Conservation (phyloP, 768 basidiomycete species). For the Dacryopinax primogenitus region DNA sequence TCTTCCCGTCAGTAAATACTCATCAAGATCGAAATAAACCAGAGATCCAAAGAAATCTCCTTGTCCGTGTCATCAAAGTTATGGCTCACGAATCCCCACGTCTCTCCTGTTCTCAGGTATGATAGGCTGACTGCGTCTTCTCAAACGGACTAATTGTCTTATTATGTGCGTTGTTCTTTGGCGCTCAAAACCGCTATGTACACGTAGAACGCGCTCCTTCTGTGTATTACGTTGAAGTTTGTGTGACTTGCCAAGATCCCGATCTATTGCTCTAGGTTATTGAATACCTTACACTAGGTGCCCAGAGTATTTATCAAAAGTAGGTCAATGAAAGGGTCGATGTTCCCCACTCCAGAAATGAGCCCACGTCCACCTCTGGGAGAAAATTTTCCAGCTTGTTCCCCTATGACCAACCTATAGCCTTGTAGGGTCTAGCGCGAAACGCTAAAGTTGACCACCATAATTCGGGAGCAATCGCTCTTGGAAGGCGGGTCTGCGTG, state of each 20-base stretch:
- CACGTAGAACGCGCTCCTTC: neutral
- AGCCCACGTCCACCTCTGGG: neutral
- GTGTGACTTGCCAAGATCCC: neutral
- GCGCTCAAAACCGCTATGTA: neutral
- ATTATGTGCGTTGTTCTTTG: slow-evolving; percentile 2
- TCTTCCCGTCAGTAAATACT: neutral
- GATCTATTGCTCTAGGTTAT: neutral
- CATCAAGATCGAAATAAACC: neutral
- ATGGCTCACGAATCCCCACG: neutral
- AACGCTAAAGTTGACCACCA: neutral
- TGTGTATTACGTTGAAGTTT: slow-evolving; percentile 3
- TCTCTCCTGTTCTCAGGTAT: neutral
- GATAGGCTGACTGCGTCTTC: neutral
- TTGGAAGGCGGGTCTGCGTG: neutral
- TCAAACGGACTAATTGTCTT: neutral
- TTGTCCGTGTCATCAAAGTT: neutral
- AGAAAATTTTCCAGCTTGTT: slow-evolving; percentile 6
- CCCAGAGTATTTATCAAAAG: neutral
- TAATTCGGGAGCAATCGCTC: neutral
- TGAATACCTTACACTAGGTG: slow-evolving; percentile 5
- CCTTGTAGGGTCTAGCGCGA: slow-evolving; percentile 4
- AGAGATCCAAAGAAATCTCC: neutral
- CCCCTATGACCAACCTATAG: neutral
- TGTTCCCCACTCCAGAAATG: neutral
- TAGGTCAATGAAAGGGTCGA: neutral